Base-by-base conservation (phyloP, 306 rosid genomes). In the Nissolia schottii region DNA sequence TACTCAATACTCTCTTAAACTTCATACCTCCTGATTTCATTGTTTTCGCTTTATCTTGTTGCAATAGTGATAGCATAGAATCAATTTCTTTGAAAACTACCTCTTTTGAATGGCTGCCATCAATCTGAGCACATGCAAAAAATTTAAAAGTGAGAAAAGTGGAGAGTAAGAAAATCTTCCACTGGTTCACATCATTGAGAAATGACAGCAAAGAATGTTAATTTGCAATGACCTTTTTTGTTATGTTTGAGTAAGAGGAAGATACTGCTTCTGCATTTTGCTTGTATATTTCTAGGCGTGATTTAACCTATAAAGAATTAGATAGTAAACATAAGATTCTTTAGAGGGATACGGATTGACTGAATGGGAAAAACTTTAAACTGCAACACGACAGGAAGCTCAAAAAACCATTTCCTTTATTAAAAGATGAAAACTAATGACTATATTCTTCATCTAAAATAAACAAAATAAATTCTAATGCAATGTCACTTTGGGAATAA, bases 221-320 rank as follows among this genome's bases (percentile, higher is more conserved):
- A 48, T 57, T 34, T 77, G 38, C 23, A 57, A 45, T 13, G 50
- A 94, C 98, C 96, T 85, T 89, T 16, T 81, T 88, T 80, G 86
- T 78, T 71, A 87, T 85, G 81, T 61, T 76, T 32, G 80, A 86
- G 82, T 94, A 94, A 10, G 88, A 61, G 64, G 92, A 84, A 67
- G 85, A 81, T 48, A 76, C 80, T 41, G 97, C 87, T 77, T 80
- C 91, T 34, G 90, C 96, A 86, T 91, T 94, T 83, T 82, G 18
- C 87, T 89, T 89, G 81, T 89, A 91, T 79, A 87, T 85, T 64
- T 85, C 79, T 37, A 94, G 90, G 59, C 98, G 97, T 29, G 89
- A 81, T 75, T 84, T 86, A 54, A 87, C 98, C 97, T 93, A 77
- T 58, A 48, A 48, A 72, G 55, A 74, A 73, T 81, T 22, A 56